Evolutionary conservation across 2,329 filamentous ascomycete species (phyloP).

Genomic region (Fonsecaea pedrosoi): DNA sequence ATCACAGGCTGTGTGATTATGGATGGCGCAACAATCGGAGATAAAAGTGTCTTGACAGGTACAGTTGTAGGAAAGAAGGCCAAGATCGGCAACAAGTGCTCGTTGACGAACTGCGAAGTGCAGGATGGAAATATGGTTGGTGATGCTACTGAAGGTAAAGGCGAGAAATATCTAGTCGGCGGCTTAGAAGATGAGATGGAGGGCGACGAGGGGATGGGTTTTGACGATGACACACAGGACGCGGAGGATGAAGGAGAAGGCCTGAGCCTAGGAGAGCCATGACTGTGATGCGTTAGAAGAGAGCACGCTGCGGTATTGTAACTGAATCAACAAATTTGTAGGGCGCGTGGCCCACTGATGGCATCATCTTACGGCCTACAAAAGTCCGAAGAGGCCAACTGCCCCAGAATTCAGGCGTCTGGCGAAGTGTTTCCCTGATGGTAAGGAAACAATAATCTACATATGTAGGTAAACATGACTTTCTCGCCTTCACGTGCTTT

Average conservation of each 20-base stretch:
- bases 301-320: not conserved
- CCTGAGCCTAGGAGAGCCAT: not conserved
- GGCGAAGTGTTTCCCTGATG: no score
- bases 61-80: constrained; percentile 84
- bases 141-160: constrained; percentile 71
- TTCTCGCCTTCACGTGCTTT: no score
- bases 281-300: not conserved
- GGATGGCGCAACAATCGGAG: constrained; percentile 86
- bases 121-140: constrained; percentile 84
- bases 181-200: constrained; percentile 51
- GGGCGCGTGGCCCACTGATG: not conserved
- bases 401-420: no score
- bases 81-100: constrained; percentile 79
- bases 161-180: constrained; percentile 67
- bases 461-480: no score
- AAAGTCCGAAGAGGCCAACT: not conserved
- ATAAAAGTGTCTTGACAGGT: constrained; percentile 81
- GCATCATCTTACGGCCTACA: no score
- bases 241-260: constrained; percentile 28
- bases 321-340: not conserved
- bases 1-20: constrained; percentile 88
- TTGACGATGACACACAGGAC: constrained; percentile 38
- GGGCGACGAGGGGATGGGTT: constrained; percentile 44
- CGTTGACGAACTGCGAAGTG: constrained; percentile 88
- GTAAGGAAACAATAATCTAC: no score